Base-by-base conservation (phyloP, 2,329 filamentous ascomycete species). In the Epichloe sylvatica region DNA sequence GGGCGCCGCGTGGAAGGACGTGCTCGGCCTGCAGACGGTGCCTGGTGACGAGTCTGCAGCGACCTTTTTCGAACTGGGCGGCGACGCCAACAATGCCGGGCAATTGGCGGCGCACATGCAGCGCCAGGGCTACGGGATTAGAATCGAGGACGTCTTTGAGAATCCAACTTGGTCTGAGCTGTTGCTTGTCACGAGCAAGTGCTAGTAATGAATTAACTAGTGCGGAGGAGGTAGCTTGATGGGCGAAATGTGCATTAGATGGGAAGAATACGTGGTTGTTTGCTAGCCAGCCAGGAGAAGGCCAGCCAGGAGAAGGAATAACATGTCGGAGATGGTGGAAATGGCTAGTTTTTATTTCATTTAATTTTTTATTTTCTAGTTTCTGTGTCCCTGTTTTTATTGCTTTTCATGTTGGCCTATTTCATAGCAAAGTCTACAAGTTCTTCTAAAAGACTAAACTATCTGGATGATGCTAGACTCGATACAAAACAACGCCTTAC, bases 111-210 rank as follows among this genome's bases (percentile, higher is more conserved):
- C 40, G 11, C 47, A 49, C 4, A 45, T 49, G 40, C 47, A 45
- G 30, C 17, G 47, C 23, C 47, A 17, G 21, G 41, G 47, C n/a
- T 49, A 45, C 17, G 7, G 9, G 23, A 5, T 49, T 15, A 21
- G 47, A 6, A 49, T 49, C 23, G 47, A 49, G 19, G 35, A 49
- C 3, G 41, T 49, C 3, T 49, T 45, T 13, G 41, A 49, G 12
- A 17, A 37, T 0, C 40, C 40, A 4, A 35, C 47, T 30, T 45
- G 41, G 47, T 11, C 3, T 9, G 25, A 23, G 3, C 37, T 47
- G 3, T n/a, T 47, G 3, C 25, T 47, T 37, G 9, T 41, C 19
- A 4, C 21, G 7, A 25, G 39, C 39, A 6, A 6, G 39, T 19
- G 21, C 17, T n/a, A 25, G 7, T 11, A 9, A 25, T 30, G 17